Conservation (phyloP, 805 yeast species). For the Nakazawaea ambrosiae region DNA sequence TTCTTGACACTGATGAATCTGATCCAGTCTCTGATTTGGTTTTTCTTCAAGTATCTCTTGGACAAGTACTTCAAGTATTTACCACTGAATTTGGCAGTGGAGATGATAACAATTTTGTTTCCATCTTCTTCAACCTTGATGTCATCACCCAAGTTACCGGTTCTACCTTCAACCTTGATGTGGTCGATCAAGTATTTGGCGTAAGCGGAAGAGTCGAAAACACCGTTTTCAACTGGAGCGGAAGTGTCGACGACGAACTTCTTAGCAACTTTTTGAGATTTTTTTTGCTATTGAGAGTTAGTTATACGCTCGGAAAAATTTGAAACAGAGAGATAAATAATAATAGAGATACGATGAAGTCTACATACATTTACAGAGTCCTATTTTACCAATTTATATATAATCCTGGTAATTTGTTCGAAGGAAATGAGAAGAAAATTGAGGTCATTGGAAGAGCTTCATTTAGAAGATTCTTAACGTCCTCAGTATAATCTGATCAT, state of each 20-base stretch:
- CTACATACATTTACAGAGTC: not conserved
- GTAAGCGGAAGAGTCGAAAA: conserved; percentile 95
- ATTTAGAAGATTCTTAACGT: no score
- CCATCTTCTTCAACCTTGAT: conserved; percentile 85
- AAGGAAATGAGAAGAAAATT: no score
- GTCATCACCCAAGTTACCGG: conserved; percentile 95
- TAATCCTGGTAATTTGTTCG: no score
- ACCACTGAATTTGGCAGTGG: conserved; percentile 97
- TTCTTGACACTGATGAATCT: conserved; percentile 95
- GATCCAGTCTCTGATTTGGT: conserved; percentile 99
- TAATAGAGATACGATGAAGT: not conserved
- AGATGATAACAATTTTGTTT: conserved; percentile 78
- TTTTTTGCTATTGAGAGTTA: conserved; percentile 51
- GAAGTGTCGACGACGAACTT: conserved; percentile 94
- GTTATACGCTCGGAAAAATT: not conserved
- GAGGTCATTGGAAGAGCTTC: no score
- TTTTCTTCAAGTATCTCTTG: conserved; percentile 99
- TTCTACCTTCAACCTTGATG: conserved; percentile 96
- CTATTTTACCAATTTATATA: no score
- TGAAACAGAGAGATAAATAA: conserved; percentile 12
- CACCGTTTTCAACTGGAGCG: conserved; percentile 96
- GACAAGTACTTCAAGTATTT: conserved; percentile 99
- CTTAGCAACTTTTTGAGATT: conserved; percentile 68
- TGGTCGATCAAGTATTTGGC: conserved; percentile 97
- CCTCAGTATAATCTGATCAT: no score